phyloP scores from a whole-genome alignment of 805 yeast genomes.

The Suhomyces xylopsoci region DNA sequence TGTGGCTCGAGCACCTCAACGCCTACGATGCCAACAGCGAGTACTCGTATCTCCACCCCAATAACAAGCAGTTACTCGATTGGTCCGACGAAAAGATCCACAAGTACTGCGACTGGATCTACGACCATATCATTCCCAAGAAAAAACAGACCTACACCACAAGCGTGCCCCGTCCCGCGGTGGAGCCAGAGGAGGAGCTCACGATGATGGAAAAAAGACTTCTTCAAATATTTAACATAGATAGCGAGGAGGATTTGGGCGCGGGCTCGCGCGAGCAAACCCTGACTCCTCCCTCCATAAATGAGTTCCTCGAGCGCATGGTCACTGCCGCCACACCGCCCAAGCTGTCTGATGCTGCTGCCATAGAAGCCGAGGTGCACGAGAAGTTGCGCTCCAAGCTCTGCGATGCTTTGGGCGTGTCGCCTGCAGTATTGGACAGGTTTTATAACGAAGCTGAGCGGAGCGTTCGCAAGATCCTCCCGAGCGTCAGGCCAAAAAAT shows the following conservation, averaged over 20 bases:
- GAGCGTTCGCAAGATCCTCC: not conserved
- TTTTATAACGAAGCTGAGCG: not conserved
- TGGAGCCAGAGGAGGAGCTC: constrained; percentile 14
- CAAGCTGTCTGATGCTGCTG: not conserved
- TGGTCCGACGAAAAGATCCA: constrained; percentile 50
- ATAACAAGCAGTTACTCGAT: constrained; percentile 30
- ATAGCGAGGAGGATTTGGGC: constrained; percentile 4
- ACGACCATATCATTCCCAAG: constrained; percentile 28
- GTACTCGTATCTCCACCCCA: constrained; percentile 10
- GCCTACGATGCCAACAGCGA: constrained; percentile 18
- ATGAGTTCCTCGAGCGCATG: not conserved
- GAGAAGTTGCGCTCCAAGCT: not conserved
- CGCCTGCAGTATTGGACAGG: not conserved
- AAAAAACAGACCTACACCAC: constrained; percentile 11
- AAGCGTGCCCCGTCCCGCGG: not conserved
- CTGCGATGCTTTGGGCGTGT: not conserved
- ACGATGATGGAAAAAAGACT: constrained; percentile 30
- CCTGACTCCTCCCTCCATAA: not conserved
- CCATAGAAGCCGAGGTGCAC: not conserved
- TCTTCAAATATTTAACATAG: constrained; percentile 29
- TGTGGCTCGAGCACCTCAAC: constrained; percentile 18
- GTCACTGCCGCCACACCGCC: not conserved
- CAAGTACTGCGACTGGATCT: constrained; percentile 51
- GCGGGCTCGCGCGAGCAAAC: not conserved
- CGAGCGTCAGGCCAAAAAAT: not conserved